Evolutionary conservation across 2,329 filamentous ascomycete genomes (phyloP).

Genomic region (Fusarium piperis): DNA sequence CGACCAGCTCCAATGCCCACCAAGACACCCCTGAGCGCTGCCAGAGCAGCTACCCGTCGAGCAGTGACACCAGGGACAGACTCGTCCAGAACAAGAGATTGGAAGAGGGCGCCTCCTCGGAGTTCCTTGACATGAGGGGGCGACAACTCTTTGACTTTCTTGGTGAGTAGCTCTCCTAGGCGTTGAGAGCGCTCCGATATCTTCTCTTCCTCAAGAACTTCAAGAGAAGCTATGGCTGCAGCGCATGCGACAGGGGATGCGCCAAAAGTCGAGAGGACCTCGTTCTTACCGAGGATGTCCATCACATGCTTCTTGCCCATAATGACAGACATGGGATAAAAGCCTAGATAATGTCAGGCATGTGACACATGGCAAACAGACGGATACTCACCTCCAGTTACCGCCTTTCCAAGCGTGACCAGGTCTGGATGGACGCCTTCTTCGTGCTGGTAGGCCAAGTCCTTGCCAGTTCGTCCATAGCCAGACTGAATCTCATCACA

Average conservation of each 20-base stretch:
- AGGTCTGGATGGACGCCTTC: constrained; percentile 89
- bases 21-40: constrained; percentile 4
- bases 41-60: background rate
- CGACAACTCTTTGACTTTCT: background rate
- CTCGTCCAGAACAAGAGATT: constrained; percentile 12
- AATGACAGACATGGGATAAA: constrained; percentile 7
- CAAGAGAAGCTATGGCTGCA: background rate
- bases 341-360: constrained; percentile 3
- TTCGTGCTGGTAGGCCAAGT: constrained; percentile 85
- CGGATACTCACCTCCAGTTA: constrained; percentile 74
- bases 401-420: constrained; percentile 90
- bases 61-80: constrained; percentile 1
- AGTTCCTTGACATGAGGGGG: constrained; percentile 8
- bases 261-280: constrained; percentile 8
- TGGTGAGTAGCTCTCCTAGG: constrained; percentile 3
- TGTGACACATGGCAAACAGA: background rate
- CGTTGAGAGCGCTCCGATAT: constrained; percentile 1
- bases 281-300: background rate
- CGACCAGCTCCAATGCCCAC: constrained; percentile 6
- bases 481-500: constrained; percentile 98
- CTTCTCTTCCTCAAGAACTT: background rate
- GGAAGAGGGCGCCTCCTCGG: constrained; percentile 9
- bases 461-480: constrained; percentile 89
- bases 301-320: constrained; percentile 9
- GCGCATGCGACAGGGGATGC: constrained; percentile 2